Conservation (phyloP, 2,329 filamentous ascomycete genomes). For the Huntiella abstrusa region DNA sequence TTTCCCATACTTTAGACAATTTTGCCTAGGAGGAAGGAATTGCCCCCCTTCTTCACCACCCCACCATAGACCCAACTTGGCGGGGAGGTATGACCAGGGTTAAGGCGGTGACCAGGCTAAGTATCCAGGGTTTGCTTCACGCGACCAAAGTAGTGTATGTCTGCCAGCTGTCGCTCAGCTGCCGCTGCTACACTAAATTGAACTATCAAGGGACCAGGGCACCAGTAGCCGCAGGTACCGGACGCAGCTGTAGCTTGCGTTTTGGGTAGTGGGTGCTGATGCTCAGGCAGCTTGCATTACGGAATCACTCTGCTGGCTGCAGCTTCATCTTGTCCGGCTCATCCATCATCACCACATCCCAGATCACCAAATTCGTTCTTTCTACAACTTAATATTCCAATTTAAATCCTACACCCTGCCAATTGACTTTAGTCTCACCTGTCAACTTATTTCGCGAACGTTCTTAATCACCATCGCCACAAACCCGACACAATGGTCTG, state of each 20-base stretch:
- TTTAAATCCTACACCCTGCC: neutral
- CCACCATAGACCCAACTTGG: constrained; percentile 2
- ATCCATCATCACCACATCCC: neutral
- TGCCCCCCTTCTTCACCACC: constrained; percentile 1
- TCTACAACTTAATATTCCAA: neutral
- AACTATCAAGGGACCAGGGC: too few relatives aligned
- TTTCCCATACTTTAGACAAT: neutral
- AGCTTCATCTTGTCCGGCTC: neutral
- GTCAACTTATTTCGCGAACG: neutral
- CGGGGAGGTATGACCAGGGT: neutral
- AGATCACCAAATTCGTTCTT: neutral
- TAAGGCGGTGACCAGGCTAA: neutral
- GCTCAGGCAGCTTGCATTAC: constrained; percentile 10
- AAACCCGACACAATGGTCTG: constrained; percentile 5
- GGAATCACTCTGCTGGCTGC: constrained; percentile 8
- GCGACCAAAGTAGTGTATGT: neutral
- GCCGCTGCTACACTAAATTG: too few relatives aligned
- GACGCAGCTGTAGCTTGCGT: neutral
- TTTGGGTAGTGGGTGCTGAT: neutral
- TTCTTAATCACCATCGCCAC: constrained; percentile 1
- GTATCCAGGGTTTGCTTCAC: too few relatives aligned
- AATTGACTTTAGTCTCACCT: neutral
- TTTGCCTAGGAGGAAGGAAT: neutral
- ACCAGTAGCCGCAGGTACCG: too few relatives aligned
- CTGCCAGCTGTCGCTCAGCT: neutral